Conservation (phyloP, 805 yeast genomes). For the Ogataea angusta region DNA sequence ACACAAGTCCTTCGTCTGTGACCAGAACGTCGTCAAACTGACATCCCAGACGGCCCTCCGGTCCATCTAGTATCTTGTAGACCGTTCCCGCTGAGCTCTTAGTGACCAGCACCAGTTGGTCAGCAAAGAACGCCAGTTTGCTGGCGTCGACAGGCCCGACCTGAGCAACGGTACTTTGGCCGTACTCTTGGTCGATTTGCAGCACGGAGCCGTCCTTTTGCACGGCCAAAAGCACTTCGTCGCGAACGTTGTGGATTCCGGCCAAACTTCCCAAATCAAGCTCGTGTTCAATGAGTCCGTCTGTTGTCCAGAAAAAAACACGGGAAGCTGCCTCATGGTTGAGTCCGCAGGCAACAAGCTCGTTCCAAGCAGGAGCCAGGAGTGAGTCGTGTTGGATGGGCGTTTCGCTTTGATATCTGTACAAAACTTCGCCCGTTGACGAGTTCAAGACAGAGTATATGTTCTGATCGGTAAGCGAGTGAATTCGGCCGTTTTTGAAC, state of each 20-base stretch:
- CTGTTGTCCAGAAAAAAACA: conserved; percentile 20
- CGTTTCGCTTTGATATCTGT: conserved; percentile 31
- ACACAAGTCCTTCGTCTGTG: conserved; percentile 10
- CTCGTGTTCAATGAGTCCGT: conserved; percentile 19
- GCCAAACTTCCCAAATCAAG: conserved; percentile 14
- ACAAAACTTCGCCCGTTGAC: conserved; percentile 26
- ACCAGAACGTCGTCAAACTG: conserved; percentile 11
- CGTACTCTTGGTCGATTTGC: conserved; percentile 7
- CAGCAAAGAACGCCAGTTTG: conserved; percentile 1
- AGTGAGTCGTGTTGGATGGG: conserved; percentile 9
- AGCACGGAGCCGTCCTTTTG: conserved; percentile 10
- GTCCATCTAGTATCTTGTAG: conserved; percentile 2
- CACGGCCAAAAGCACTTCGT: conserved; percentile 10
- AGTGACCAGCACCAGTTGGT: background rate
- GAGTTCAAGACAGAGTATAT: conserved; percentile 28
- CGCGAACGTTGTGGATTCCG: conserved; percentile 10
- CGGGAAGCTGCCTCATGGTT: conserved; percentile 16
- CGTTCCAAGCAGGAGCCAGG: conserved; percentile 13
- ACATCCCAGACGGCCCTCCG: conserved; percentile 8
- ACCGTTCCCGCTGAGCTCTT: background rate
- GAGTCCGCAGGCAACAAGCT: conserved; percentile 15
- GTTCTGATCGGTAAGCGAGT: conserved; percentile 28
- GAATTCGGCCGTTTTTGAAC: conserved; percentile 16
- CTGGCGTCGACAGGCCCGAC: conserved; percentile 1
- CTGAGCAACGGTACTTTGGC: background rate